Evolutionary conservation across 176 grass and related monocot species (phyloP).

Genomic region (Ensete ventricosum): DNA sequence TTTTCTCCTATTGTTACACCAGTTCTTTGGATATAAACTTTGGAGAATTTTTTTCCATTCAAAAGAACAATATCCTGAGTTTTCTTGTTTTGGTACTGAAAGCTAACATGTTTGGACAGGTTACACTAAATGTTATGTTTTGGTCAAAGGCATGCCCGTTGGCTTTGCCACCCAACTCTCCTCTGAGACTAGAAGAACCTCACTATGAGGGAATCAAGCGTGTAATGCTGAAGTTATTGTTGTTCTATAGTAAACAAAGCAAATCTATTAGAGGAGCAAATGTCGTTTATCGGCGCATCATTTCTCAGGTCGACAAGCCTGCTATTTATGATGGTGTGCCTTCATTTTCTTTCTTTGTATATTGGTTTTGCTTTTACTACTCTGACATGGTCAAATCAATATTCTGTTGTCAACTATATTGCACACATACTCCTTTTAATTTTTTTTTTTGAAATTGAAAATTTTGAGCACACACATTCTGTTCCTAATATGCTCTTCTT

Average conservation of each 20-base stretch:
- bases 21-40: background rate
- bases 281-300: constrained; percentile 69
- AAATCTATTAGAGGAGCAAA: constrained; percentile 89
- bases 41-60: background rate
- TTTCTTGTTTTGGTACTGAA: background rate
- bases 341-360: background rate
- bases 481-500: too few species aligned
- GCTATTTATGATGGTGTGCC: constrained; percentile 78
- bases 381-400: background rate
- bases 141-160: constrained; percentile 85
- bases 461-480: too few species aligned
- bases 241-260: constrained; percentile 99
- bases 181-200: constrained; percentile 67
- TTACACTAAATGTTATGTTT: constrained; percentile 74
- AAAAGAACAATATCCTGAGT: background rate
- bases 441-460: background rate
- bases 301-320: constrained; percentile 68
- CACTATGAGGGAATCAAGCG: constrained; percentile 54
- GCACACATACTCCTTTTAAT: background rate
- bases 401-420: background rate
- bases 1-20: background rate
- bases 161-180: constrained; percentile 69
- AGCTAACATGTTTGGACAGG: constrained; percentile 32
- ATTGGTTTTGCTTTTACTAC: background rate
- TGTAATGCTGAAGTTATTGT: constrained; percentile 57